Percentiles rank a stretch among this genome's conserved stretches.
Conservation (phyloP, 179 eudicot species). For the Silene vulgaris region DNA sequence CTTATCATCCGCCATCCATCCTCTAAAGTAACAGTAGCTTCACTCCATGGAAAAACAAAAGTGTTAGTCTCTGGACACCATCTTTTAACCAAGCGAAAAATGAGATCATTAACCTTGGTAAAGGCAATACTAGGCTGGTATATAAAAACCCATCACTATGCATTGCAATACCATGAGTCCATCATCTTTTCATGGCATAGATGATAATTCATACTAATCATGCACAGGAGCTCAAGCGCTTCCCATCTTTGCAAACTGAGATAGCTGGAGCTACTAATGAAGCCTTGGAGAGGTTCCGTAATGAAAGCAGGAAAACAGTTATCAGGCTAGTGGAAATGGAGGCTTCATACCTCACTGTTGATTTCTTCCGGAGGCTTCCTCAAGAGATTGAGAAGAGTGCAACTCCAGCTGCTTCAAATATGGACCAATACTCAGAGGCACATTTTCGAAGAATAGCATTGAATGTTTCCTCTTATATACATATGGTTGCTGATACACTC, state of each 20-base stretch:
- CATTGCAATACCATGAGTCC: too few species aligned
- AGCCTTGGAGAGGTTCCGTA: slow-evolving; percentile 79
- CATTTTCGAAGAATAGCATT: slow-evolving; percentile 87
- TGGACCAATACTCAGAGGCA: slow-evolving; percentile 61
- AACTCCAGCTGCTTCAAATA: slow-evolving; percentile 33
- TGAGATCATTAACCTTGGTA: not conserved
- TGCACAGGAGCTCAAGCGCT: slow-evolving; percentile 77
- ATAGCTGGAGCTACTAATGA: slow-evolving; percentile 67
- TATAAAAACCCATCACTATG: too few species aligned
- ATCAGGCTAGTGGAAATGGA: slow-evolving; percentile 85
- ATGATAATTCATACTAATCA: not conserved
- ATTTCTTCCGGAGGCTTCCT: slow-evolving; percentile 88
- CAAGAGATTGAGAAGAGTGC: slow-evolving; percentile 63
- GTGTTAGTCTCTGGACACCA: too few species aligned
- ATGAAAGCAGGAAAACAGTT: slow-evolving; percentile 79
- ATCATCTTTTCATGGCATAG: not conserved
- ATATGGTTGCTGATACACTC: slow-evolving; percentile 69
- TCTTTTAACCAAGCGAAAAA: too few species aligned
- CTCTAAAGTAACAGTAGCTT: too few species aligned
- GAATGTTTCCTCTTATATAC: slow-evolving; percentile 70
- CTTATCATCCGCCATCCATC: too few species aligned
- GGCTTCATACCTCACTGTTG: slow-evolving; percentile 77
- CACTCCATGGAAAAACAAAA: too few species aligned
- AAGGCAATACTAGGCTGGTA: not conserved
- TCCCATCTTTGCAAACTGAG: slow-evolving; percentile 73